Base-by-base conservation (phyloP, 768 basidiomycete species). In the Boletus coccyginus region DNA sequence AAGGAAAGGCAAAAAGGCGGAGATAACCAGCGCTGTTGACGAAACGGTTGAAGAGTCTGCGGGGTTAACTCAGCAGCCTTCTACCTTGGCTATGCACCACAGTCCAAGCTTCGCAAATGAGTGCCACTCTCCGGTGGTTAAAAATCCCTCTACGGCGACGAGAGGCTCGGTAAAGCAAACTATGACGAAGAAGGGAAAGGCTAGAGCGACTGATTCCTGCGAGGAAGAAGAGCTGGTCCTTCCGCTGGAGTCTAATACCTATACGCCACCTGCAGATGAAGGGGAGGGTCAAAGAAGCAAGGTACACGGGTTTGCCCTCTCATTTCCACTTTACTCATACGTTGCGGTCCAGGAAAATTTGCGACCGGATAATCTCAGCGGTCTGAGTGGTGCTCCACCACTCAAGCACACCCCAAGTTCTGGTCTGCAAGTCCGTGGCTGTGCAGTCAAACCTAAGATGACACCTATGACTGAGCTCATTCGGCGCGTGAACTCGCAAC, bases 391-490 rank as follows among this genome's bases (percentile, higher is more conserved):
- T 45, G 45, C 46, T 36, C 38, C 32, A 5, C 52, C 39, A 35
- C 43, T 44, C 31, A 60, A 65, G 11, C 57, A 42, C 10, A 47
- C 46, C 13, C 57, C 56, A n/a, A 44, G 56, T 14, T 29, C 66
- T 48, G 43, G 56, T 44, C 46, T 21, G 7, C 58, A 54, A 42
- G 47, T 40, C 43, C 67, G 67, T 44, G 43, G 61, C 2, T 78
- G 81, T 57, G 77, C 80, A 46, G 75, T 82, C 56, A 79, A 78
- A n/a, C 74, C 81, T 5, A 84, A 78, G 60, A 70, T 77, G 24
- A 82, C 83, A 3, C 81, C 87, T 5, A 87, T 92, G 86, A 80
- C 83, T 47, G 90, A 90, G 67, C 81, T 90, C 59, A 88, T 91
- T 58, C 81, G 82, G 46, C 85, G 83, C 52, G 88, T 83, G 32